Conservation (phyloP, 2,329 filamentous ascomycete species). For the Sporothrix luriei region DNA sequence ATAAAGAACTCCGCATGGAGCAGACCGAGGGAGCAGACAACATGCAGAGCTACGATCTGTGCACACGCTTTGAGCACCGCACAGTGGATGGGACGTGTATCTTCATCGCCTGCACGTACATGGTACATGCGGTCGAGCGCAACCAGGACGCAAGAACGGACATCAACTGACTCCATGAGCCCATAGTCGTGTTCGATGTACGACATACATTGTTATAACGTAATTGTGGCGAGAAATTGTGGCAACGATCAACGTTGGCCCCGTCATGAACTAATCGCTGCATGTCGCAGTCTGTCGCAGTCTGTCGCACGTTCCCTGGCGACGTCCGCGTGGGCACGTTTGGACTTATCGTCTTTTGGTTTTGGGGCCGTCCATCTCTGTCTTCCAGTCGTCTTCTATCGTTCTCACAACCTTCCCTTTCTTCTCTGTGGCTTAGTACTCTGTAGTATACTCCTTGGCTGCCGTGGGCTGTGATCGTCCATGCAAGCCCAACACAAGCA, state of each 20-base stretch:
- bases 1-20: slow-evolving; percentile 7
- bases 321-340: no score
- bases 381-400: not conserved
- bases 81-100: not conserved
- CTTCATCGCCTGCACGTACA: not conserved
- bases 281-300: no score
- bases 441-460: no score
- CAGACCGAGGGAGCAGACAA: not conserved
- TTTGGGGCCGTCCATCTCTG: not conserved
- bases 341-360: not conserved
- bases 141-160: not conserved
- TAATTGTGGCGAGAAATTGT: not conserved
- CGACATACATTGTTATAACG: not conserved
- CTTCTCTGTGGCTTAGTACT: no score
- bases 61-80: not conserved
- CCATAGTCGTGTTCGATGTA: not conserved
- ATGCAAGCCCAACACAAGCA: not conserved
- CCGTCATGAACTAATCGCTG: no score
- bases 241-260: no score
- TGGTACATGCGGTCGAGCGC: not conserved
- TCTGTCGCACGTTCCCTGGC: no score
- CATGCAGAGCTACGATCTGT: no score
- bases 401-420: not conserved
- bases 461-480: not conserved
- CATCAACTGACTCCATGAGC: not conserved